Base-by-base conservation (phyloP, 2,329 filamentous ascomycete species). In the Lanzia echinophila region DNA sequence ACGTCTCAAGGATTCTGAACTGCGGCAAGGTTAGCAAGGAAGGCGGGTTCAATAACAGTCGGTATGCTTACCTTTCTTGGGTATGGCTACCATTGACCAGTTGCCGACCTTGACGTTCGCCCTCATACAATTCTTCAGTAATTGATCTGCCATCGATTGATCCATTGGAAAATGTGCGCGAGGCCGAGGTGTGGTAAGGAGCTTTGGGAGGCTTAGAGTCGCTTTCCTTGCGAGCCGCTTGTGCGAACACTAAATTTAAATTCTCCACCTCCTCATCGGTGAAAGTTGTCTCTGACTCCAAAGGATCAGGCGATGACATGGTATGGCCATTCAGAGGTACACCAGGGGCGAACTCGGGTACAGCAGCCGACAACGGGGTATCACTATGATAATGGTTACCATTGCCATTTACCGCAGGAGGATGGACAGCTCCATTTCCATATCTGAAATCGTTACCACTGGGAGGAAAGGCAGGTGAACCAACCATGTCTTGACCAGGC, bases 311-410 rank as follows among this genome's bases (percentile, higher is more conserved):
- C 17, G 47, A 44, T n/a, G 43, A 22, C 5, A 47, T 20, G 24
- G 53, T 15, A 13, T 17, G 32, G 6, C 57, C 56, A 56, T 64
- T 62, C 36, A 53, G 22, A 20, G 55, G 41, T 13, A 57, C 41
- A 36, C 61, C 59, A 41, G 67, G 67, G 10, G 68, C 53, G 60
- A 85, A 86, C 57, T 84, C 82, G 0, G 82, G 80, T 2, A 84
- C 83, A 19, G 77, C 71, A n/a, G 82, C 82, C 32, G 82, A 85
- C 24, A 86, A 73, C 49, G 77, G 76, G 7, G 76, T 77, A 52
- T 78, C 77, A 6, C 70, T 64, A 50, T 65, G 65, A 53, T 69
- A 66, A 6, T 65, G 62, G 47, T 67, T 66, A 3, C 73, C 74
- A 53, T 80, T 78, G 6, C 66, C 60, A 33, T 67, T 68, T 8